These are phyloP conservation scores for Coniochaeta prunicola DNA, from an alignment of 2,329 filamentous ascomycete genomes.

Conservation along the genomic window DNA sequence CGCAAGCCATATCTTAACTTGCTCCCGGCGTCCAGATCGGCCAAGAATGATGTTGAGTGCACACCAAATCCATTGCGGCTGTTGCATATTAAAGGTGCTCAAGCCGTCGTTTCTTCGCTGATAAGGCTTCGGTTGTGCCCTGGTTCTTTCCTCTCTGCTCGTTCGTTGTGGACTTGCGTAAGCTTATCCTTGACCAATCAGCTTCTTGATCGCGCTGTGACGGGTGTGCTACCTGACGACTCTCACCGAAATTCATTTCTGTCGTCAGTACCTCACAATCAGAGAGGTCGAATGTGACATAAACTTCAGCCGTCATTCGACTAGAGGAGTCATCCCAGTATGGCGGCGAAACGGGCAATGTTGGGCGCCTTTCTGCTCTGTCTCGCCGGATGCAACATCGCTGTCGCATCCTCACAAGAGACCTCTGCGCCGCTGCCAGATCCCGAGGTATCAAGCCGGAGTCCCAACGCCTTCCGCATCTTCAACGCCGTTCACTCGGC, in stretches of 20 bases:
- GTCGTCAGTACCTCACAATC: neutral
- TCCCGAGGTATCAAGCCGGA: neutral
- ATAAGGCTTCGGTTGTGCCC: too few species aligned
- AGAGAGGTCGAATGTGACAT: neutral
- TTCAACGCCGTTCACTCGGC: constrained; percentile 52
- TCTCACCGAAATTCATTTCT: too few species aligned
- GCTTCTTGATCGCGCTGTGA: neutral
- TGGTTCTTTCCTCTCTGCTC: neutral
- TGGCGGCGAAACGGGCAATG: neutral
- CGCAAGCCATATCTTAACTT: too few species aligned
- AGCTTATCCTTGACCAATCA: neutral
- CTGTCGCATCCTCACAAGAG: neutral
- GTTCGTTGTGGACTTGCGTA: neutral
- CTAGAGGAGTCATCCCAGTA: neutral
- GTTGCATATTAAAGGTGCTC: too few species aligned
- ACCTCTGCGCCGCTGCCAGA: neutral
- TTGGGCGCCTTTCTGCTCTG: neutral
- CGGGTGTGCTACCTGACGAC: neutral
- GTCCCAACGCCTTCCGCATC: neutral
- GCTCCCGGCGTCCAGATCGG: too few species aligned
- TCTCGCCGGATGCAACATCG: neutral
- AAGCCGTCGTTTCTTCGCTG: too few species aligned
- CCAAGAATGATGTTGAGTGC: too few species aligned
- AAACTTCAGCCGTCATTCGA: too few species aligned
- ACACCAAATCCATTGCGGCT: too few species aligned